Evolutionary conservation across 148 eudicot genomes (phyloP), one percentile per base, ranked within the genome.

Genomic region (Rhododendron ovatum): DNA sequence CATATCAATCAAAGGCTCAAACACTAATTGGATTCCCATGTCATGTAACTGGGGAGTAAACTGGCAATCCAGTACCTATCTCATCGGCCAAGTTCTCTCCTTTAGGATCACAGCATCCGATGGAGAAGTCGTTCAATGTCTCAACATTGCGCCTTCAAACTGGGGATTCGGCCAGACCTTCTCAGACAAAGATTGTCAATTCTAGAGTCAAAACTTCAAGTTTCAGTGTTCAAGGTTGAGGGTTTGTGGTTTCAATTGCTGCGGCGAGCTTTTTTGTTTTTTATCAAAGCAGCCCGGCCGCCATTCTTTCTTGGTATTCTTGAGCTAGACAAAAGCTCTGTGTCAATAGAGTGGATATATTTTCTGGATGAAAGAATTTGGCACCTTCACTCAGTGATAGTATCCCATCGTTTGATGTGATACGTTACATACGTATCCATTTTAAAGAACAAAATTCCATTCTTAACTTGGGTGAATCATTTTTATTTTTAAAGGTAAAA

Each of bases 31-130:
- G 99, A 81, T 88, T 86, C 45, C 94, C 3, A 92, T 97, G 96
- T 93, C 99, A 12, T 90, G 95, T 77, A 97, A 97, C 71, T 97
- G 99, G 99, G 99, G 99, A 63, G 93, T 96, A 20, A 95, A 95
- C 81, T 97, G 99, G 99, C 98, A 97, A 84, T 97, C 98, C n/a
- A 89, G 88, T 39, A 78, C 94, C 7, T 93, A 90, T 77, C 90
- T 97, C 0, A 87, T 94, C 20, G 95, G 98, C 26, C 99, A 97
- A 84, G 53, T 96, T 47, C 85, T 95, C 22, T 97, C 99, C 7
- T 97, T 97, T 85, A 90, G 45, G 89, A 87, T 97, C 83, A 94
- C 96, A 0, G 88, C 94, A 4, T 84, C 89, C 1, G 96, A 93
- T 87, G 98, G 98, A 63, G 84, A 87, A 43, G 90, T 93, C 7